A percentile compares a stretch with the other conserved stretches of the same genome.
These are phyloP conservation scores for Lecanosticta acicola DNA, from an alignment of 2,329 filamentous ascomycete genomes.

Conservation along the genomic window DNA sequence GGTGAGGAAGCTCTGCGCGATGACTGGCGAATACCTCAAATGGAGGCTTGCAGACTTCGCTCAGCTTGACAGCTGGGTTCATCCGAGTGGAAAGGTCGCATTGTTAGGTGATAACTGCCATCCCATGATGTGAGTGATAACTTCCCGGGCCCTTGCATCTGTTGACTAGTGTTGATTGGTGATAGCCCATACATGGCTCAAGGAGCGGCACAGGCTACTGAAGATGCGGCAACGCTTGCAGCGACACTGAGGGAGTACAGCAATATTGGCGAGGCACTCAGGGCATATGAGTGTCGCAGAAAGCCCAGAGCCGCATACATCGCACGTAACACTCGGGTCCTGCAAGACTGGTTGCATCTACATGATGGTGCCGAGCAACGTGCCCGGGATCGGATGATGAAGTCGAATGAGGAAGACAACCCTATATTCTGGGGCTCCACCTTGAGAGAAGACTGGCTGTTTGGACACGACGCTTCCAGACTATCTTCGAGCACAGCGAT, in stretches of 20 bases:
- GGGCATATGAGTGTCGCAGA: slow-evolving; percentile 16
- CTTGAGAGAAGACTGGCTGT: slow-evolving; percentile 28
- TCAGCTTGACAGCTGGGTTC: slow-evolving; percentile 53
- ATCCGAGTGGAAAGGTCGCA: slow-evolving; percentile 46
- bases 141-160: background rate
- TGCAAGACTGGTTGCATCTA: slow-evolving; percentile 32
- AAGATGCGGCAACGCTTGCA: slow-evolving; percentile 56
- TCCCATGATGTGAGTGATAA: slow-evolving; percentile 47
- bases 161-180: background rate
- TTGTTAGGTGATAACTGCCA: slow-evolving; percentile 63
- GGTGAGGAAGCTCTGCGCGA: slow-evolving; percentile 29
- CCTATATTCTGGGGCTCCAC: slow-evolving; percentile 30
- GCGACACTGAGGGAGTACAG: slow-evolving; percentile 19
- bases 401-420: slow-evolving; percentile 21
- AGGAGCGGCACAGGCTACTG: slow-evolving; percentile 63
- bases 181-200: slow-evolving; percentile 58
- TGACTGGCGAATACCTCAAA: slow-evolving; percentile 51
- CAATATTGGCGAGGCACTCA: slow-evolving; percentile 11
- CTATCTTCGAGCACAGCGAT: background rate
- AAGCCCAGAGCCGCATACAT: slow-evolving; percentile 25
- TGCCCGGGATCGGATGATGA: slow-evolving; percentile 26
- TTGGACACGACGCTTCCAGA: slow-evolving; percentile 12
- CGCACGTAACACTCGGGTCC: slow-evolving; percentile 28
- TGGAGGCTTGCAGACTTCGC: slow-evolving; percentile 58
- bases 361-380: slow-evolving; percentile 27